Evolutionary conservation across 495 filamentous ascomycete genomes (phyloP), one percentile per base, ranked within the genome.

Genomic region (Durotheca rogersii): DNA sequence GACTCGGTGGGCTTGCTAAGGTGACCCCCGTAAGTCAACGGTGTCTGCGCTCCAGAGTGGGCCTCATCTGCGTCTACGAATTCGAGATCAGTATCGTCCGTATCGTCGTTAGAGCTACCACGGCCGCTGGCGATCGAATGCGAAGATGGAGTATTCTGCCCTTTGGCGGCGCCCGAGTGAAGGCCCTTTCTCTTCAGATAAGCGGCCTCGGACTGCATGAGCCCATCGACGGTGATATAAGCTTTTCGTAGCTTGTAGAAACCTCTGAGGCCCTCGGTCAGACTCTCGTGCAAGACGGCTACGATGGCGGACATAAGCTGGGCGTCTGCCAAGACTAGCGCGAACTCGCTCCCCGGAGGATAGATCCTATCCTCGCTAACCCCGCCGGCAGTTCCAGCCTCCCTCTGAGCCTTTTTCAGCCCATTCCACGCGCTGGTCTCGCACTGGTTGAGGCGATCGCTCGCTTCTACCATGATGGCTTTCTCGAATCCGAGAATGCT

Each of bases 231-330:
- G 3, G 92, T 87, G 17, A 87, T 72, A 61, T 86, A 97, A 4
- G 93, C 93, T 58, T 91, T 96, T 52, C 94, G 77, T 63, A 98
- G 65, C 65, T 91, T 93, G 65, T 96, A 96, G 56, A 97, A 96
- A 1, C 88, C 89, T 67, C 85, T 88, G 62, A 98, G 80, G 35
- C 83, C 89, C 57, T 97, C 93, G 0, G 92, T 93, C 55, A 97
- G 70, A 58, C 89, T 96, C 67, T 97, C 93, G 51, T 91, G 94
- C 56, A 96, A 73, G 6, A 97, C 87, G 0, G 80, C 89, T 3
- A 96, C 80, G 11, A 98, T 86, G 5, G 93, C 94, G 58, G 78
- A 79, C 87, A 96, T 95, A 41, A 98, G 70, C 58, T 95, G 88
- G 2, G 88, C 79, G 72, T 95, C 82, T 7, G 89, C 87, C 60